Evolutionary conservation across 2,329 filamentous ascomycete species (phyloP), one percentile per base, ranked within the genome.

Genomic region (Spiromastix sp.): DNA sequence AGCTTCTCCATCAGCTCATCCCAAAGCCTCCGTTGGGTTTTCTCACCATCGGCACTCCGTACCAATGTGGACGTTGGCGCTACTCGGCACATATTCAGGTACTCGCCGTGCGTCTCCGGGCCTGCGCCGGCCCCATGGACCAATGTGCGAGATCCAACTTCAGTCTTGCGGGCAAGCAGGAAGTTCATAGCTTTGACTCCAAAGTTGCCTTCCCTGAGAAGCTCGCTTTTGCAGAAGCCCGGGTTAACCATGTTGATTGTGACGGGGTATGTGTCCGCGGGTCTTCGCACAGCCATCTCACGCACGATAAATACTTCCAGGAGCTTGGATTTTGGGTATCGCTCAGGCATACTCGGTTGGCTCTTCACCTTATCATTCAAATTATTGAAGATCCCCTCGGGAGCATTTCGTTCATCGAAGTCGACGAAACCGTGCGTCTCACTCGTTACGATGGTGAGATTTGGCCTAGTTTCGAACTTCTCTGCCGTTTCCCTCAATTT

Each of bases 171-270:
- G 4, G 55, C 64, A 21, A 67, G 32, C 18, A 63, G 5, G 9
- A 48, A 40, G 36, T 54, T 56, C 32, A 63, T 26, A 4, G 55
- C 8, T 20, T 36, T 21, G 10, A 52, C 17, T 21, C 5, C 8
- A 8, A 31, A 12, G 11, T 20, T 21, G 18, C 32, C n/a, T 10
- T 37, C 35, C 4, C 35, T 10, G 18, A 19, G 28, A 8, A 37
- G 29, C 13, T 37, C 37, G 24, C 43, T 42, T 12, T 67, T 56
- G 49, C 69, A 73, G 16, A 66, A 53, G 2, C 70, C 69, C 1
- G 71, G 70, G 39, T 68, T 69, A 15, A 67, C 47, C 24, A 55
- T 54, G 46, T 71, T 72, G 36, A 73, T 42, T 3, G 59, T 62
- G 29, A 72, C 60, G 8, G 52, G 46, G 27, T 50, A 42, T 5